Percentiles rank a stretch among this genome's conserved stretches.
Conservation (phyloP, 768 basidiomycete species). For the Wakefieldia striispora region DNA sequence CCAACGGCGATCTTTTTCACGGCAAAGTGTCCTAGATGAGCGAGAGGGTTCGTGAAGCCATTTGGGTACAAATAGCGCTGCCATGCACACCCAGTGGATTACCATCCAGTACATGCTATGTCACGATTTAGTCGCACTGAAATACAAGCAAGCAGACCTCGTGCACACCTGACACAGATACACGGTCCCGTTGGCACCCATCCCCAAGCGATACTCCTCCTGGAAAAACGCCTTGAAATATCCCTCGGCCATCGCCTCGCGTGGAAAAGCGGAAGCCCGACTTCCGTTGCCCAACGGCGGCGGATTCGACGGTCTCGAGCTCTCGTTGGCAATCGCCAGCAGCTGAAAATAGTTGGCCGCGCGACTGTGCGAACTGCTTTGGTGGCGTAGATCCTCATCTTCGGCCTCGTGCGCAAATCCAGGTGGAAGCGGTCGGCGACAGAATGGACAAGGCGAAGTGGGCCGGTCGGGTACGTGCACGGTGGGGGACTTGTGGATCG, state of each 20-base stretch:
- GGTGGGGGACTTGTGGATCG: conserved; percentile 46
- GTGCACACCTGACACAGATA: conserved; percentile 75
- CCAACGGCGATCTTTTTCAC: conserved; percentile 98
- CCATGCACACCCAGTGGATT: conserved; percentile 64
- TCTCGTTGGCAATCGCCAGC: conserved; percentile 70
- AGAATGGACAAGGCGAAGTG: conserved; percentile 62
- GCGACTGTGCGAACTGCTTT: conserved; percentile 48
- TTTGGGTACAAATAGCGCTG: background rate
- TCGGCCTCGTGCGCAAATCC: conserved; percentile 36
- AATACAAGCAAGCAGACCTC: background rate
- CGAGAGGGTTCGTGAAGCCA: conserved; percentile 1
- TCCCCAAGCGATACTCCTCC: conserved; percentile 85
- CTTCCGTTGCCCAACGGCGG: conserved; percentile 27
- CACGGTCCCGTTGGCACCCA: conserved; percentile 94
- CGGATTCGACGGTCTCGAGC: conserved; percentile 50
- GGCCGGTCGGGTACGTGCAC: conserved; percentile 22
- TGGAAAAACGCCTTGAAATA: conserved; percentile 93
- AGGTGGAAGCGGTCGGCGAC: conserved; percentile 57
- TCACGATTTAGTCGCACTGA: conserved; percentile 1
- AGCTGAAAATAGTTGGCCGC: conserved; percentile 82
- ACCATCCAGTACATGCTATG: conserved; percentile 81
- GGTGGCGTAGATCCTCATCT: conserved; percentile 31
- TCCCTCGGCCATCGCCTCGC: conserved; percentile 81
- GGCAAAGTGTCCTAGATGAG: conserved; percentile 69
- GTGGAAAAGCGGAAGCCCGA: conserved; percentile 46